Evolutionary conservation across 352 stramenopile species (phyloP).

Genomic region (Phytophthora idaei): DNA sequence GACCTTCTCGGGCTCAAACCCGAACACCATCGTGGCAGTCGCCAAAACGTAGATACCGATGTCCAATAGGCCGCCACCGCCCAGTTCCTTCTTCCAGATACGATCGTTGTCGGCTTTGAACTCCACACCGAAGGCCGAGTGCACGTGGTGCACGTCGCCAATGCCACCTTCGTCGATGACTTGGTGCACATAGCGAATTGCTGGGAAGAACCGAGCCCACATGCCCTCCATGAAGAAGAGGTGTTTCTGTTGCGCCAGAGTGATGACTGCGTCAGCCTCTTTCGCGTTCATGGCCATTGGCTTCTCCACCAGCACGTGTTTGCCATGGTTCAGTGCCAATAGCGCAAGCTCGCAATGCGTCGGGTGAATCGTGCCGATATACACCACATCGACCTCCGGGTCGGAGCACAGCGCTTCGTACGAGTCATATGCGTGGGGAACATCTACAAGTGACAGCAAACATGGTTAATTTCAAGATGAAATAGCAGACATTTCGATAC

Average conservation of each 20-base stretch:
- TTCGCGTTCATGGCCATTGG: slow-evolving; percentile 81
- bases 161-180: slow-evolving; percentile 47
- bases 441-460: background rate
- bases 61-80: slow-evolving; percentile 78
- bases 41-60: slow-evolving; percentile 86
- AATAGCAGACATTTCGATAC: background rate
- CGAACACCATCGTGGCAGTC: slow-evolving; percentile 71
- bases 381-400: slow-evolving; percentile 86
- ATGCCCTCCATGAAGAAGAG: slow-evolving; percentile 81
- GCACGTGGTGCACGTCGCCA: slow-evolving; percentile 56
- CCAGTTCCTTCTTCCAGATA: slow-evolving; percentile 74
- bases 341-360: slow-evolving; percentile 69
- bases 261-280: slow-evolving; percentile 66
- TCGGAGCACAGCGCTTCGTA: slow-evolving; percentile 85
- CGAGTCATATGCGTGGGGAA: slow-evolving; percentile 64
- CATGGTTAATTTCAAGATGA: background rate
- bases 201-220: slow-evolving; percentile 89
- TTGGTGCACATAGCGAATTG: slow-evolving; percentile 54
- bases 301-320: slow-evolving; percentile 93
- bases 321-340: slow-evolving; percentile 71
- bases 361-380: slow-evolving; percentile 87
- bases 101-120: slow-evolving; percentile 49
- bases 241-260: slow-evolving; percentile 20
- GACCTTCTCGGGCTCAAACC: slow-evolving; percentile 50
- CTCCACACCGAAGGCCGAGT: slow-evolving; percentile 36